Evolutionary conservation across 192 early-diverging fungal species (phyloP).

Genomic region (Coemansia sp.): DNA sequence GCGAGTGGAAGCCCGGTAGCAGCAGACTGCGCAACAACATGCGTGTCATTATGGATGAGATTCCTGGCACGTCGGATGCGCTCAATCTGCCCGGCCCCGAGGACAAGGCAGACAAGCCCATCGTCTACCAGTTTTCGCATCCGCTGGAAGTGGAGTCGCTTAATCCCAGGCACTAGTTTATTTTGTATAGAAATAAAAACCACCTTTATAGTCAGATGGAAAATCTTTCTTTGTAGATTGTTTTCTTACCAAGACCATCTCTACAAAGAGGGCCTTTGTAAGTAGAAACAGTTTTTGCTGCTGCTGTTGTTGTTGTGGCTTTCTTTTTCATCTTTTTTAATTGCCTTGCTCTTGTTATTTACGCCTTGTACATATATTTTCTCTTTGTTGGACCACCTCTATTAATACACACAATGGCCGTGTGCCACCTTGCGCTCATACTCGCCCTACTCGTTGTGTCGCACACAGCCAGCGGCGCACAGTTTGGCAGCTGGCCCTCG

Average conservation of each 20-base stretch:
- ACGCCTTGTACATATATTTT: too few species aligned
- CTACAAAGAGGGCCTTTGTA: neutral
- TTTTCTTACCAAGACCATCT: too few species aligned
- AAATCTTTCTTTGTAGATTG: neutral
- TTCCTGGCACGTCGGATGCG: neutral
- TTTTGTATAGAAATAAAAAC: neutral
- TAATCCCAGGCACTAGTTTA: neutral
- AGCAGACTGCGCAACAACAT: constrained; percentile 4
- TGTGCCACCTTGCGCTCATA: neutral
- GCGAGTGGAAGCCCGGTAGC: constrained; percentile 1
- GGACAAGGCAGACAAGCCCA: neutral
- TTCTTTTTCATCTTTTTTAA: neutral
- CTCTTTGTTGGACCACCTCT: too few species aligned
- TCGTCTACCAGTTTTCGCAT: neutral
- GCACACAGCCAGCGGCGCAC: neutral
- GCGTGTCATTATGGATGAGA: constrained; percentile 5
- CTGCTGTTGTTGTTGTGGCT: neutral
- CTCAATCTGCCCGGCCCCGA: neutral
- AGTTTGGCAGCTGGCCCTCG: neutral
- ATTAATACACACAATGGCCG: neutral
- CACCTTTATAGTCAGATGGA: neutral
- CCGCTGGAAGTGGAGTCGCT: neutral
- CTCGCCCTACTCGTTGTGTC: neutral
- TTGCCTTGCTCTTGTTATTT: neutral
- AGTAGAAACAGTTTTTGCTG: neutral